Base-by-base conservation (phyloP, 2,329 filamentous ascomycete species). In the Fusarium begoniae region DNA sequence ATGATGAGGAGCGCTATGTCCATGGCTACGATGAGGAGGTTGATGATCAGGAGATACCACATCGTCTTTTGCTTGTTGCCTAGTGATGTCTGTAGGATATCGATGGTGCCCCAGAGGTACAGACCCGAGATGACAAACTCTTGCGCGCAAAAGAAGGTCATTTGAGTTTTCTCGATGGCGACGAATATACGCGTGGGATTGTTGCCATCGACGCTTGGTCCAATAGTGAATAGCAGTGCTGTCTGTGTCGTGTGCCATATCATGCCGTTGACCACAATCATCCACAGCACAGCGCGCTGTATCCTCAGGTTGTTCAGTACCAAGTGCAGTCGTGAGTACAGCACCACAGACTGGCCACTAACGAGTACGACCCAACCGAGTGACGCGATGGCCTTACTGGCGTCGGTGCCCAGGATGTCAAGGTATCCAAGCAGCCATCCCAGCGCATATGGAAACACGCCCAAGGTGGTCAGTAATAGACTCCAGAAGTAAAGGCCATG, bases 1-100 rank as follows among this genome's bases (percentile, higher is more conserved):
- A 74, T 64, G 14, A 59, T 56, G 2, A 76, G 44, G 8, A 77
- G 57, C 3, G 63, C 65, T 24, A 74, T 54, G n/a, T 77, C 70
- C 65, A 75, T 75, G 8, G 47, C 53, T 18, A 77, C 63, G 4
- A 75, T 76, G 26, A 72, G 10, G 1, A 76, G 15, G 54, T 72
- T 73, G 28, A 69, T 67, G 30, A 51, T 24, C 2, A 73, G 51
- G 5, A 76, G 58, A 17, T 76, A 66, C 74, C 69, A 65, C 61
- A 73, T 63, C 4, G 69, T 54, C 47, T 55, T 69, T n/a, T 51
- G 20, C 20, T 63, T 70, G n/a, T 54, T 70, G 18, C 65, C 56
- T 5, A 69, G 57, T 13, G 69, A 73, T n/a, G 59, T 73, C 28
- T 57, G 37, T 8, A 73, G 55, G 7, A 73, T 65, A 22, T 73